These are phyloP conservation scores for Plectosphaerella plurivora DNA, from an alignment of 2,329 filamentous ascomycete species.

Conservation along the genomic window DNA sequence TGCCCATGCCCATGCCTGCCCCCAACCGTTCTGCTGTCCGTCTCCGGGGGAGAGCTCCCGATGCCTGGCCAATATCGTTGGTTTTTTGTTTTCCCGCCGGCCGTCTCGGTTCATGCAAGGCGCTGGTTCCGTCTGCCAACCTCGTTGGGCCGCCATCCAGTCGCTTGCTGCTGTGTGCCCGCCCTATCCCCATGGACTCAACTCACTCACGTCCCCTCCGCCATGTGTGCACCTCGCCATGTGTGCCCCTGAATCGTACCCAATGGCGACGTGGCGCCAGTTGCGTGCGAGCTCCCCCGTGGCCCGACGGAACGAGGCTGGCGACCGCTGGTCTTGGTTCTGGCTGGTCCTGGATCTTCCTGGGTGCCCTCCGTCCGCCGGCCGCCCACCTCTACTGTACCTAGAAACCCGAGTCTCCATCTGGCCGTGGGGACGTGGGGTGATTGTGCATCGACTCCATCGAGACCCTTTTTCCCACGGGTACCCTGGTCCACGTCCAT, in stretches of 20 bases:
- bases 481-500: background rate
- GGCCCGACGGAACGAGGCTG: background rate
- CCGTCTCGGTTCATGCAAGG: background rate
- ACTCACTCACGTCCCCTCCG: background rate
- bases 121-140: slow-evolving; percentile 5
- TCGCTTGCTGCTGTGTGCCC: slow-evolving; percentile 5
- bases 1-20: background rate
- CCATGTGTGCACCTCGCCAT: background rate
- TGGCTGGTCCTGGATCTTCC: no score
- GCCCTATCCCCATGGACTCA: background rate
- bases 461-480: background rate
- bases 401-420: background rate
- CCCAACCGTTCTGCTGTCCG: background rate
- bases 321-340: background rate
- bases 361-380: no score
- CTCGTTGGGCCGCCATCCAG: slow-evolving; percentile 13
- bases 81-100: background rate
- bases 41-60: background rate
- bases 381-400: no score
- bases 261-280: slow-evolving; percentile 15
- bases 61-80: background rate
- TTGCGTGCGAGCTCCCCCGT: background rate
- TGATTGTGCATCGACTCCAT: background rate
- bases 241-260: slow-evolving; percentile 5
- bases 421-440: background rate